Base-by-base conservation (phyloP, 495 filamentous ascomycete species). In the Terfezia claveryi region DNA sequence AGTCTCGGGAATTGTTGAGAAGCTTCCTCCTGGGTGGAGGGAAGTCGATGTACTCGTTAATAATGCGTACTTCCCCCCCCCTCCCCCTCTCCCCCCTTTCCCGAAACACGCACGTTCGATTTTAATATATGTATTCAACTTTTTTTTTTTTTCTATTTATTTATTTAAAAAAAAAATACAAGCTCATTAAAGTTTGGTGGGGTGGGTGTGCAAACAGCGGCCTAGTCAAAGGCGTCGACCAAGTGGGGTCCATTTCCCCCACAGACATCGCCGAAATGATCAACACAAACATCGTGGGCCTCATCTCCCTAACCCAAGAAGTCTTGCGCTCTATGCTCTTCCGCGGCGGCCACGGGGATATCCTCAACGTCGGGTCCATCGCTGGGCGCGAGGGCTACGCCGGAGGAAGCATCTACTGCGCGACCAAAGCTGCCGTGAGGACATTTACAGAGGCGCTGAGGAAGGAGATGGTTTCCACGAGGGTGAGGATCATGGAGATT, bases 261-360 rank as follows among this genome's bases (percentile, higher is more conserved):
- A 80, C 81, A 57, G 89, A 98, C 72, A 82, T 95, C 58, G 73
- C 82, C 61, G 64, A 79, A 68, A 94, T 96, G 88, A 81, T 94
- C 62, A 69, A 76, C 51, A 95, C 91, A 53, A 98, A 98, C 68
- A 88, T 95, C 51, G 87, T 79, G 3, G 91, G 91, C 16, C 73
- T 98, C 23, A 92, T 98, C 71, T 83, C 87, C 61, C 91, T 98
- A 85, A 96, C 91, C 8, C 91, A 98, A 72, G 85, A 84, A 36
- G 71, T 94, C 51, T 75, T 98, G 17, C 77, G 81, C 17, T 80
- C 87, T 67, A 93, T 87, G 75, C 81, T 87, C 72, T 76, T 79
- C 64, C 79, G 86, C 41, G 85, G 85, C 52, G 88, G 87, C 54
- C 70, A 73, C 36, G 91, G 91, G 57, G 91, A 98, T 64, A 88